These are phyloP conservation scores for Serendipita indica DNA, from an alignment of 768 basidiomycete genomes.

Conservation along the genomic window DNA sequence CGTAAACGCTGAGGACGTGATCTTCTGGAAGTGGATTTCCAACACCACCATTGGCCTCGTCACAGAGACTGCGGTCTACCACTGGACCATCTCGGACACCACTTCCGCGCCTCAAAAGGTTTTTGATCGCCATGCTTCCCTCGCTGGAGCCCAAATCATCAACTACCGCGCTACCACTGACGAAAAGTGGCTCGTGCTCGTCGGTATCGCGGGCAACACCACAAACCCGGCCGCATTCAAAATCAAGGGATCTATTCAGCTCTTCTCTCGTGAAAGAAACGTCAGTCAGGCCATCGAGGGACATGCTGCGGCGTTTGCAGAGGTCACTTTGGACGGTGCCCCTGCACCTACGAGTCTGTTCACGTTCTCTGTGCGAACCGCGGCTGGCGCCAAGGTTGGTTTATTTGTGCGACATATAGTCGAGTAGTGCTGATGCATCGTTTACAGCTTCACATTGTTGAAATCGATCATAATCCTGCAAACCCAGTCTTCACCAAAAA, in stretches of 20 bases:
- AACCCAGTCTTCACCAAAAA: slow-evolving; percentile 93
- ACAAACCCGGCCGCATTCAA: slow-evolving; percentile 94
- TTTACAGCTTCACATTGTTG: slow-evolving; percentile 83
- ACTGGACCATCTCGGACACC: slow-evolving; percentile 69
- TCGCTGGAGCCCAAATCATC: slow-evolving; percentile 91
- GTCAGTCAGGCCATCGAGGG: slow-evolving; percentile 98
- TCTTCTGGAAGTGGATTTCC: slow-evolving; percentile 98
- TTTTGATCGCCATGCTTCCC: slow-evolving; percentile 92
- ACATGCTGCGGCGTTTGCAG: slow-evolving; percentile 92
- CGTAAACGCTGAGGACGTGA: slow-evolving; percentile 80
- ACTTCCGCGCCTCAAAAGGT: slow-evolving; percentile 78
- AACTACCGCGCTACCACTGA: slow-evolving; percentile 89
- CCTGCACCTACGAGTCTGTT: slow-evolving; percentile 80
- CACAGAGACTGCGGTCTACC: slow-evolving; percentile 82
- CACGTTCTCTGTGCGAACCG: slow-evolving; percentile 87
- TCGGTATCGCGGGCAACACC: slow-evolving; percentile 86
- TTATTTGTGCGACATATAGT: not conserved
- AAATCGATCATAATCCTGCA: slow-evolving; percentile 89
- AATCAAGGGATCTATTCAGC: slow-evolving; percentile 95
- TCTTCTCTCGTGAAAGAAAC: slow-evolving; percentile 82
- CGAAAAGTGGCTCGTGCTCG: slow-evolving; percentile 93
- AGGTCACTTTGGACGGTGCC: slow-evolving; percentile 80
- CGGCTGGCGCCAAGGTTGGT: slow-evolving; percentile 91
- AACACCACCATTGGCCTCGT: slow-evolving; percentile 87
- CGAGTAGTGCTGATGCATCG: not conserved